A percentile compares a stretch with the other conserved stretches of the same genome.
Conservation (phyloP, 2,329 filamentous ascomycete genomes). For the Sarocladium strictum region DNA sequence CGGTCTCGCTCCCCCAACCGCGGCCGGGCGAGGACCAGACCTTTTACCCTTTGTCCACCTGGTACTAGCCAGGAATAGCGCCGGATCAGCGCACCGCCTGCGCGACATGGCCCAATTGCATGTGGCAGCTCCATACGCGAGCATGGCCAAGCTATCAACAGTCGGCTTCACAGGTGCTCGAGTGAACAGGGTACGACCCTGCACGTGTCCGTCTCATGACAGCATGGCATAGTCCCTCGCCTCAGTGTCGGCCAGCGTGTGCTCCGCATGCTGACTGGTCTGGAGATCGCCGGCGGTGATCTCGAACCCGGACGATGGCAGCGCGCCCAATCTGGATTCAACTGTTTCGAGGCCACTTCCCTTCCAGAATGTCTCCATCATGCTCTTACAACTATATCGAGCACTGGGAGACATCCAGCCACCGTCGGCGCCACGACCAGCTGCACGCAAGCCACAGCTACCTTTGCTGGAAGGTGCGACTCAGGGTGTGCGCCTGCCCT, state of each 20-base stretch:
- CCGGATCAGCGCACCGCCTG: constrained; percentile 9
- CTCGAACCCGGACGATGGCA: background rate
- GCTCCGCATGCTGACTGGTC: background rate
- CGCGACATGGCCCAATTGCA: constrained; percentile 5
- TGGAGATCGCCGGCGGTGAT: background rate
- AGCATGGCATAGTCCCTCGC: background rate
- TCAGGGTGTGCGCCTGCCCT: constrained; percentile 1
- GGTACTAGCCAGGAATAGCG: constrained; percentile 2
- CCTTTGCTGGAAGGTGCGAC: background rate
- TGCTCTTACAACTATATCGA: background rate
- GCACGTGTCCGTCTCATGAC: background rate
- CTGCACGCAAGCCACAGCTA: background rate
- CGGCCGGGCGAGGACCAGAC: background rate
- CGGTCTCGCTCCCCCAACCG: background rate
- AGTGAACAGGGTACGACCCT: background rate
- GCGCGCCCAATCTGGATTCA: background rate
- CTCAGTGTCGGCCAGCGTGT: background rate
- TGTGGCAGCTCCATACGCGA: background rate
- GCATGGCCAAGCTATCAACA: background rate
- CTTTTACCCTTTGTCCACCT: background rate
- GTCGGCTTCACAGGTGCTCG: background rate
- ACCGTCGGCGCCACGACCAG: background rate
- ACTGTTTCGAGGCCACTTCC: background rate
- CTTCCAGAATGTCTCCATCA: too few species aligned
- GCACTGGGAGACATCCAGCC: background rate